A percentile compares a stretch with the other conserved stretches of the same genome.
Conservation (phyloP, 768 basidiomycete genomes). For the Gloeophyllum trabeum region DNA sequence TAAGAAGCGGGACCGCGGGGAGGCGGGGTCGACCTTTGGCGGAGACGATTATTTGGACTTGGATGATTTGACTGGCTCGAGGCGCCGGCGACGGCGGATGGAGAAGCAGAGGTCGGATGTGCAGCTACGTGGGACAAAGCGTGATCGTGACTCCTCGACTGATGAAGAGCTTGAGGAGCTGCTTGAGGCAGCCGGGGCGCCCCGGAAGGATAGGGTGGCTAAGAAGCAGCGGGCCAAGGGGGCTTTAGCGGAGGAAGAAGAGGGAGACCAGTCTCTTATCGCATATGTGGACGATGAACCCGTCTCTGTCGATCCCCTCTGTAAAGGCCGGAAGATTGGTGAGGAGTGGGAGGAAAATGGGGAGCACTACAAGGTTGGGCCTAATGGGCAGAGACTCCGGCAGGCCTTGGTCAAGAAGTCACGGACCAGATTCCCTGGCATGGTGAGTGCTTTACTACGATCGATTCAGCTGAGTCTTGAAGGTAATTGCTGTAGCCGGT, state of each 20-base stretch:
- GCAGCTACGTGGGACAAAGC: conserved; percentile 46
- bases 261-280: background rate
- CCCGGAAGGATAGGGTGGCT: conserved; percentile 10
- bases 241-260: conserved; percentile 8
- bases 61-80: conserved; percentile 30
- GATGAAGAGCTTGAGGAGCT: conserved; percentile 19
- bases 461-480: conserved; percentile 3
- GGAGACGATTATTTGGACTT: conserved; percentile 40
- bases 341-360: conserved; percentile 73
- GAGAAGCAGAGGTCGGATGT: conserved; percentile 40
- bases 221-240: conserved; percentile 51
- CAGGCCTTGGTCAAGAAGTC: conserved; percentile 64
- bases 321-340: conserved; percentile 48
- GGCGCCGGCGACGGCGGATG: conserved; percentile 41
- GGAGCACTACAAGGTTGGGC: conserved; percentile 58
- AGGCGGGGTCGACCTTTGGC: conserved; percentile 62
- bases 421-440: conserved; percentile 64
- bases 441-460: conserved; percentile 8
- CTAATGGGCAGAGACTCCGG: conserved; percentile 57
- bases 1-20: conserved; percentile 68
- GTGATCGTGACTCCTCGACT: conserved; percentile 43
- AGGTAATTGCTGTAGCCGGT: conserved; percentile 35
- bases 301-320: conserved; percentile 36
- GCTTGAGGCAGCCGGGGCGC: conserved; percentile 23
- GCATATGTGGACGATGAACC: conserved; percentile 29